Percentiles rank a stretch among this genome's conserved stretches.
Evolutionary conservation across 2,329 filamentous ascomycete species (phyloP).

Genomic region (Monilinia fructicola): DNA sequence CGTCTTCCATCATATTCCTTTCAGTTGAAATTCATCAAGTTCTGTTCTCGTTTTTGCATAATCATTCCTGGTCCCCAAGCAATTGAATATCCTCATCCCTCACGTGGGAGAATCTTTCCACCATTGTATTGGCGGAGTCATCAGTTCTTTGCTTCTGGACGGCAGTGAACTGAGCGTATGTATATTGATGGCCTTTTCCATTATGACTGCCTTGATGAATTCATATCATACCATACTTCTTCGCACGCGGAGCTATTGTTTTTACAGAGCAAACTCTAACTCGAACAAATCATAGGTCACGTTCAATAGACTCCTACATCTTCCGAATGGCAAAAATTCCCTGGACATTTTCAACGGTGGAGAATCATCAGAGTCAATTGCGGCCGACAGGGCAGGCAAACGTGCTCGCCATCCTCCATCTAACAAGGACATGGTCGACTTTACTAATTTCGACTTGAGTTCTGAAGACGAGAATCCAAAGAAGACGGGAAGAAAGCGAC

Average conservation of each 20-base stretch:
- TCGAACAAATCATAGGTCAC: conserved; percentile 43
- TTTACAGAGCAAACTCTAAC: background rate
- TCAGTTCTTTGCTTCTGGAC: background rate
- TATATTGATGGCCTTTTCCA: background rate
- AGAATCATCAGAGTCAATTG: conserved; percentile 27
- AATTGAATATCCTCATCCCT: background rate
- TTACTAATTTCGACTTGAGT: conserved; percentile 25
- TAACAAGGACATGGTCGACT: conserved; percentile 31
- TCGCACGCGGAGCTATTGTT: background rate
- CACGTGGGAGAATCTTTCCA: background rate
- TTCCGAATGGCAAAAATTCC: conserved; percentile 49
- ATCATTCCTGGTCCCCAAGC: too few species aligned
- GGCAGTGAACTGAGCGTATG: conserved; percentile 11
- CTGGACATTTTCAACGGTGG: conserved; percentile 44
- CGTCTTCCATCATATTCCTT: background rate
- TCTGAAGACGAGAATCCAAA: conserved; percentile 32
- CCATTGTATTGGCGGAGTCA: background rate
- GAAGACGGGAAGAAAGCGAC: conserved; percentile 32
- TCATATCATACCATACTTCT: background rate
- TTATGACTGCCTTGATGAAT: background rate
- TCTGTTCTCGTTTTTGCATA: too few species aligned
- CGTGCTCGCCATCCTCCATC: conserved; percentile 30
- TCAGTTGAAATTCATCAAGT: background rate
- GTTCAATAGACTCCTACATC: conserved; percentile 46
- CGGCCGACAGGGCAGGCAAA: conserved; percentile 28